phyloP scores from a whole-genome alignment of 78 protist genomes.

The Dictyostelium citrinum region DNA sequence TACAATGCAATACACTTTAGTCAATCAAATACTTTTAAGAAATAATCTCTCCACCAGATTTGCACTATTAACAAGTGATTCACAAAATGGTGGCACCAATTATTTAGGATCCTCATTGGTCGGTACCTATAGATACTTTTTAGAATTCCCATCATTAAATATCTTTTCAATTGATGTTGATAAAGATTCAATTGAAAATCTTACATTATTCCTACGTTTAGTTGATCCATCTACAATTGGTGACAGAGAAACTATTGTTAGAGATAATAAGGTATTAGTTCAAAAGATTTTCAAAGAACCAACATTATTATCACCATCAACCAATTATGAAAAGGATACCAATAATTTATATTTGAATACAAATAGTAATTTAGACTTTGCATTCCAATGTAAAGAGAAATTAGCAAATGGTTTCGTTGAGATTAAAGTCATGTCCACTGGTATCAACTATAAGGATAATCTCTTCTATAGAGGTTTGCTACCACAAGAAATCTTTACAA shows the following conservation, averaged over 20 bases:
- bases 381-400: neutral
- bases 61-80: neutral
- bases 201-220: neutral
- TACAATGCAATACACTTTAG: neutral
- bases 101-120: constrained; percentile 30
- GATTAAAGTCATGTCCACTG: constrained; percentile 57
- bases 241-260: constrained; percentile 19
- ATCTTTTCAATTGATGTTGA: constrained; percentile 45
- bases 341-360: neutral
- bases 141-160: neutral
- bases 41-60: neutral
- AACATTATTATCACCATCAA: neutral
- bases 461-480: constrained; percentile 52
- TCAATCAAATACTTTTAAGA: neutral
- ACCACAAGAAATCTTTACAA: constrained; percentile 51
- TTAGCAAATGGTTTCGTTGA: constrained; percentile 2
- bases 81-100: constrained; percentile 23
- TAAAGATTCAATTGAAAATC: neutral
- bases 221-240: constrained; percentile 6
- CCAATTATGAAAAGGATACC: neutral
- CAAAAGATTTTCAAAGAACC: constrained; percentile 27
- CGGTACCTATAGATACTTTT: constrained; percentile 53
- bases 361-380: constrained; percentile 19
- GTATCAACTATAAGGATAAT: constrained; percentile 72
- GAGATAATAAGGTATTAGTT: neutral